Conservation (phyloP, 2,329 filamentous ascomycete genomes). For the Aspergillus spinulosporus region DNA sequence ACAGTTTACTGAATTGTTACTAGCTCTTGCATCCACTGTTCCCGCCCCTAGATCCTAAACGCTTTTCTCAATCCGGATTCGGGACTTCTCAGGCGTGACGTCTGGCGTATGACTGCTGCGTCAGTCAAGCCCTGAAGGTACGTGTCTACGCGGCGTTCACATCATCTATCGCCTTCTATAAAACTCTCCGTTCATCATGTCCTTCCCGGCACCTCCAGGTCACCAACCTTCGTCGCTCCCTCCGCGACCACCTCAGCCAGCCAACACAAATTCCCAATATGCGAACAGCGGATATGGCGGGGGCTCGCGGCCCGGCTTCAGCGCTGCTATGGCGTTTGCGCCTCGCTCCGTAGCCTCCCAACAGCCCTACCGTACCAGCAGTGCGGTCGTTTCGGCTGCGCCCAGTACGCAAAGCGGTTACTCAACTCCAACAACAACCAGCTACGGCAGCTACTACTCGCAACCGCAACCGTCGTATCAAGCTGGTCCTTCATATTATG, state of each 20-base stretch:
- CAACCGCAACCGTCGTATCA: conserved; percentile 39
- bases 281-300: conserved; percentile 36
- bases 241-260: conserved; percentile 69
- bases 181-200: conserved; percentile 63
- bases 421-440: conserved; percentile 38
- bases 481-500: conserved; percentile 46
- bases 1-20: too few relatives aligned
- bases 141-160: conserved; percentile 39
- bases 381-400: conserved; percentile 39
- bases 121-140: conserved; percentile 45
- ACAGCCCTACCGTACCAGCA: conserved; percentile 42
- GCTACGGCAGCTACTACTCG: conserved; percentile 45
- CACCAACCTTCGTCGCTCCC: conserved; percentile 64
- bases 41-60: too few relatives aligned
- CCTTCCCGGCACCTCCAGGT: conserved; percentile 84
- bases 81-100: conserved; percentile 33
- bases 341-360: conserved; percentile 58
- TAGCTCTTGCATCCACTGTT: too few relatives aligned
- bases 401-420: conserved; percentile 37
- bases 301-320: conserved; percentile 34
- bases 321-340: conserved; percentile 58
- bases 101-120: conserved; percentile 37
- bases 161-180: conserved; percentile 30
- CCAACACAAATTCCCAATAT: conserved; percentile 39
- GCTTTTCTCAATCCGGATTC: conserved; percentile 6